Evolutionary conservation across 441 rosid species (phyloP).

Genomic region (Brassica hybrid): DNA sequence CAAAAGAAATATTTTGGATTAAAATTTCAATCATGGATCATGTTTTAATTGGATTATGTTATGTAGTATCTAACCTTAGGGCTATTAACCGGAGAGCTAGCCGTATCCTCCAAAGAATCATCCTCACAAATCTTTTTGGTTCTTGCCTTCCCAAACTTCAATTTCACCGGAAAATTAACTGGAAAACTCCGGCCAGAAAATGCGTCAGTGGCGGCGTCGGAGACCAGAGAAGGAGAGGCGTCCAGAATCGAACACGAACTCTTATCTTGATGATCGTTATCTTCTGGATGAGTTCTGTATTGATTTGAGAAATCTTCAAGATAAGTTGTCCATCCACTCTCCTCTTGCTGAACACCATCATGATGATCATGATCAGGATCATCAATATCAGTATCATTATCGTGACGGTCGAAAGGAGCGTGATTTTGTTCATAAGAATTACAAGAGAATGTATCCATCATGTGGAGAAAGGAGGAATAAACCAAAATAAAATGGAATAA

Average conservation of each 20-base stretch:
- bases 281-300: constrained; percentile 24
- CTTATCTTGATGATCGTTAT: constrained; percentile 33
- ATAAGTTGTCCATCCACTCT: constrained; percentile 91
- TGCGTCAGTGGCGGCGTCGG: constrained; percentile 70
- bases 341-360: constrained; percentile 48
- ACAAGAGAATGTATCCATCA: constrained; percentile 43
- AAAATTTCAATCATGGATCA: neutral
- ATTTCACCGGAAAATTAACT: constrained; percentile 48
- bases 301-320: constrained; percentile 64
- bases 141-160: constrained; percentile 59
- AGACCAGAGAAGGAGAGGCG: constrained; percentile 62
- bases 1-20: neutral
- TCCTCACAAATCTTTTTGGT: too few species aligned
- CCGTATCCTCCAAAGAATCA: constrained; percentile 87
- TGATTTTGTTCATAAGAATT: constrained; percentile 37
- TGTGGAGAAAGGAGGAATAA: constrained; percentile 25
- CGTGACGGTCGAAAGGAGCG: constrained; percentile 9
- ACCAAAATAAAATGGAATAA: constrained; percentile 30
- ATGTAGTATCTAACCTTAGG: constrained; percentile 58
- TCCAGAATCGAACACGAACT: constrained; percentile 47
- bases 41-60: neutral
- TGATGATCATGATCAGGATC: constrained; percentile 10
- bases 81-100: constrained; percentile 81
- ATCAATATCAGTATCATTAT: constrained; percentile 20
- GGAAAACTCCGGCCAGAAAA: constrained; percentile 43